phyloP scores from a whole-genome alignment of 2,329 filamentous ascomycete genomes.

The Ustilaginoidea virens region DNA sequence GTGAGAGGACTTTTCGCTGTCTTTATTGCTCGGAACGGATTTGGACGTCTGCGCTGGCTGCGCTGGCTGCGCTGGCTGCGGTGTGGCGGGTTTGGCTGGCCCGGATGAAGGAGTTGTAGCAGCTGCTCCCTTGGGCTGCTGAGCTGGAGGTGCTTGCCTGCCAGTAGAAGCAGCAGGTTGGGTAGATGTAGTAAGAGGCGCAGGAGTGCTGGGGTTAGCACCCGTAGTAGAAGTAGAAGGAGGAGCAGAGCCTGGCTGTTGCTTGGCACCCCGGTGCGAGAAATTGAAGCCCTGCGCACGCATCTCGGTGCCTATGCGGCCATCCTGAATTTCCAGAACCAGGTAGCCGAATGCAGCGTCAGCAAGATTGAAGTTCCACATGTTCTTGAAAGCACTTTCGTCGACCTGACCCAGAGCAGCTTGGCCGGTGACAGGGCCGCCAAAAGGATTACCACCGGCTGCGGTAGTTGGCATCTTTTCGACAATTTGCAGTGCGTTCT shows the following conservation, averaged over 20 bases:
- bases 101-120: constrained; percentile 17
- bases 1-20: constrained; percentile 37
- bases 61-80: constrained; percentile 35
- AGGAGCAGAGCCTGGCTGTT: constrained; percentile 31
- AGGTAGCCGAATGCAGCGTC: constrained; percentile 96
- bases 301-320: constrained; percentile 96
- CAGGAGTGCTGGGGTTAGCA: constrained; percentile 14
- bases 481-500: constrained; percentile 86
- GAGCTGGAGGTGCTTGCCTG: constrained; percentile 22
- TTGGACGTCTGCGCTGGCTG: constrained; percentile 31
- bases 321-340: constrained; percentile 86
- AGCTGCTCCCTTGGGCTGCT: constrained; percentile 26
- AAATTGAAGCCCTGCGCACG: constrained; percentile 98
- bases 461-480: constrained; percentile 95
- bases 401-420: constrained; percentile 75
- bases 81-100: constrained; percentile 25
- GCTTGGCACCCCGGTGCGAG: constrained; percentile 82
- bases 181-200: constrained; percentile 21
- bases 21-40: constrained; percentile 28
- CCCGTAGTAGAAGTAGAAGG: constrained; percentile 6
- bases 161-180: constrained; percentile 18
- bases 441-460: constrained; percentile 92
- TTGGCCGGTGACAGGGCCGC: constrained; percentile 62
- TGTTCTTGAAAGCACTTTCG: constrained; percentile 99
- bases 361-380: constrained; percentile 99